Evolutionary conservation across 768 basidiomycete species (phyloP).

Genomic region (Tephrocybe sp.): DNA sequence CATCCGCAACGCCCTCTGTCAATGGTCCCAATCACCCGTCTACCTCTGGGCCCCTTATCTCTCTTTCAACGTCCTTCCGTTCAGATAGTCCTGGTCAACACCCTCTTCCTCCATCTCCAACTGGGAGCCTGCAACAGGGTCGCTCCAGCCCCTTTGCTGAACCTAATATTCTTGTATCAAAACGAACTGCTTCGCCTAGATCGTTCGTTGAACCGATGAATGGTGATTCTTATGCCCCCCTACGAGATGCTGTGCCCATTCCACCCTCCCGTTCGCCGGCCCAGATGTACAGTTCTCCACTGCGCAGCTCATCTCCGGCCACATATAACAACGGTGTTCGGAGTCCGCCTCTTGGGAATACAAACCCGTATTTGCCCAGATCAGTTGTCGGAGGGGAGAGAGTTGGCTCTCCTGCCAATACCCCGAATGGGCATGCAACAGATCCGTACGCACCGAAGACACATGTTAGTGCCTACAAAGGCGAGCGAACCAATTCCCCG

Average conservation of each 20-base stretch:
- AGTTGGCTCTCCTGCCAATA: constrained; percentile 6
- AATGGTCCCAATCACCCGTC: neutral
- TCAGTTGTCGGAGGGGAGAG: constrained; percentile 8
- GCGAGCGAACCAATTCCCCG: constrained; percentile 33
- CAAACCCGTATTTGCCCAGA: constrained; percentile 11
- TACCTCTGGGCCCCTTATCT: neutral
- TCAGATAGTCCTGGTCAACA: constrained; percentile 11
- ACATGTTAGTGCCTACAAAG: constrained; percentile 22
- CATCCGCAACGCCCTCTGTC: neutral
- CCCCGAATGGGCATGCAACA: constrained; percentile 9
- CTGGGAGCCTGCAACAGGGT: constrained; percentile 1
- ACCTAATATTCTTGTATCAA: neutral
- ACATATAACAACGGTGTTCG: neutral
- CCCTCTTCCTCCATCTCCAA: constrained; percentile 18
- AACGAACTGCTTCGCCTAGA: constrained; percentile 11
- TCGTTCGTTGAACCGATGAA: constrained; percentile 6
- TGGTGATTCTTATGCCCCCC: constrained; percentile 1
- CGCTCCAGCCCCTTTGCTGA: constrained; percentile 13
- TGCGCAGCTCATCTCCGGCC: constrained; percentile 9
- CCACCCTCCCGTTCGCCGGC: neutral
- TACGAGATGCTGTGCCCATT: neutral
- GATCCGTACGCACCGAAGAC: constrained; percentile 39
- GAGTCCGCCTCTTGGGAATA: constrained; percentile 1
- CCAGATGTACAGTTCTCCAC: constrained; percentile 6
- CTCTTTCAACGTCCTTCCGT: neutral